These are phyloP conservation scores for Diaporthe citrichinensis DNA, from an alignment of 2,329 filamentous ascomycete genomes.

Conservation along the genomic window DNA sequence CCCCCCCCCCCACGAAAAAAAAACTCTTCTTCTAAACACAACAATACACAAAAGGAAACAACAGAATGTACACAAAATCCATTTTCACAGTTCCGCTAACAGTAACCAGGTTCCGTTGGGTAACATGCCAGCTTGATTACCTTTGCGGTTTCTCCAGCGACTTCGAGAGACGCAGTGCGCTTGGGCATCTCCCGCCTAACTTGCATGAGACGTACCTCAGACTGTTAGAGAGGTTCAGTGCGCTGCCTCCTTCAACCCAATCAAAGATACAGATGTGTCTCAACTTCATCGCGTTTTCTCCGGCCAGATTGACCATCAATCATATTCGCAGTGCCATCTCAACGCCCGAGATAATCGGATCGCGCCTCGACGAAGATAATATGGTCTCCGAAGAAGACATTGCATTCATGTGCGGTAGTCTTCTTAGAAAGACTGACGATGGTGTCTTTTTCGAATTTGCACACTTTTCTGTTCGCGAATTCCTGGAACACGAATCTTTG, in stretches of 20 bases:
- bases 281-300: not conserved
- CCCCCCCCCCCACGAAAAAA: too few relatives aligned
- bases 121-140: constrained; percentile 13
- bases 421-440: not conserved
- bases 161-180: not conserved
- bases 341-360: not conserved
- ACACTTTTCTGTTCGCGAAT: constrained; percentile 6
- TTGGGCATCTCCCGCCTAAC: not conserved
- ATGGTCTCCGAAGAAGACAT: not conserved
- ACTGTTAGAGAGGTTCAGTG: not conserved
- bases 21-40: too few relatives aligned
- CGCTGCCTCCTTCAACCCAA: not conserved
- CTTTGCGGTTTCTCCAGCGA: constrained; percentile 15
- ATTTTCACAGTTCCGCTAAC: too few relatives aligned
- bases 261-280: not conserved
- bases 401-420: not conserved
- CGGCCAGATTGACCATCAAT: accelerated
- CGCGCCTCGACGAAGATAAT: not conserved
- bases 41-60: too few relatives aligned
- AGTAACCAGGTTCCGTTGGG: constrained; percentile 13
- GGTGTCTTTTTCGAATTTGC: not conserved
- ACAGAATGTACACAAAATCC: too few relatives aligned
- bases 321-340: not conserved
- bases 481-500: not conserved
- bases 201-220: not conserved